phyloP scores from a whole-genome alignment of 1,284 basidiomycete species.

The Rhodotorula mucilaginosa region DNA sequence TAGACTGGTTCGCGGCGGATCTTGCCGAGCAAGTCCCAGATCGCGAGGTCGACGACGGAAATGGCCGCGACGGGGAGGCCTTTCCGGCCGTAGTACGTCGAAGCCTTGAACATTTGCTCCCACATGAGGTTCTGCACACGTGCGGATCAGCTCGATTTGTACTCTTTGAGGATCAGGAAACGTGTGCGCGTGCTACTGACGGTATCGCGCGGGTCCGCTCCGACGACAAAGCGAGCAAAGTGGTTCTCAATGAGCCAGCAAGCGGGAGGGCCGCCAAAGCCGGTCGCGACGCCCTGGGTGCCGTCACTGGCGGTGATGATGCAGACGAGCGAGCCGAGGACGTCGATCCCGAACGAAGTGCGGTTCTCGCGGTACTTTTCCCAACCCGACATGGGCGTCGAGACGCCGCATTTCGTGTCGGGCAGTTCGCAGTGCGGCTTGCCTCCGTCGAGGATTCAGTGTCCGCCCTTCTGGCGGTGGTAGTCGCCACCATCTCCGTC shows the following conservation, averaged over 20 bases:
- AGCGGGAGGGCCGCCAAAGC: slow-evolving; percentile 57
- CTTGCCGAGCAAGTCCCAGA: slow-evolving; percentile 59
- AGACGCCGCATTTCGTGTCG: slow-evolving; percentile 47
- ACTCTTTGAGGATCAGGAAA: too few species aligned
- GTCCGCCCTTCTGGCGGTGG: slow-evolving; percentile 50
- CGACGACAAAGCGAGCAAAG: slow-evolving; percentile 56
- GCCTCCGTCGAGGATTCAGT: slow-evolving; percentile 45
- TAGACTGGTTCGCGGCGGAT: slow-evolving; percentile 58
- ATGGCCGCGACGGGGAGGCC: slow-evolving; percentile 48
- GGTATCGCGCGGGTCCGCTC: slow-evolving; percentile 56
- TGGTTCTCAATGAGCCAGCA: slow-evolving; percentile 59
- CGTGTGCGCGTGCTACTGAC: background rate
- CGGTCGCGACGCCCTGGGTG: slow-evolving; percentile 55
- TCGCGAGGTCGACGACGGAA: slow-evolving; percentile 56
- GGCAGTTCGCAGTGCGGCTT: slow-evolving; percentile 24
- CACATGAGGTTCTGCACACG: slow-evolving; percentile 51
- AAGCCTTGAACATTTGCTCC: slow-evolving; percentile 51
- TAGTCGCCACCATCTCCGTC: slow-evolving; percentile 57
- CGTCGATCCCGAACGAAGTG: slow-evolving; percentile 48
- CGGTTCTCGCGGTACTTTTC: slow-evolving; percentile 53
- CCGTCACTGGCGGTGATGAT: slow-evolving; percentile 56
- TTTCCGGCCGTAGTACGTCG: slow-evolving; percentile 4
- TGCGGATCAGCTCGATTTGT: background rate
- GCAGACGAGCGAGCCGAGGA: slow-evolving; percentile 56
- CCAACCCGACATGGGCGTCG: slow-evolving; percentile 55